Evolutionary conservation across 108 stramenopile species (phyloP).

Genomic region (Cyclostephanos tholiformis): DNA sequence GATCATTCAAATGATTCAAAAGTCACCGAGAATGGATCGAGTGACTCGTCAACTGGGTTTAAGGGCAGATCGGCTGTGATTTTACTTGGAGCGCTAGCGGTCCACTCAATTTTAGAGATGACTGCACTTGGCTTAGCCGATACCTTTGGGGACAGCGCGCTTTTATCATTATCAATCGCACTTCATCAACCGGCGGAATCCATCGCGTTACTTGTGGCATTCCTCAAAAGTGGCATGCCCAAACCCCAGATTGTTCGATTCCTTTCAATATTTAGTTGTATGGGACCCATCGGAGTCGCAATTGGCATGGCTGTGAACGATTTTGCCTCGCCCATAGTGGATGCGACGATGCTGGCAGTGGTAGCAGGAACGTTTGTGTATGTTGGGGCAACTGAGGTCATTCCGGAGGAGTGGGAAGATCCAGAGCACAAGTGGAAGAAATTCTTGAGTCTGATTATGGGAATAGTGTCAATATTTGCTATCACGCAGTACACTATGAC

Average conservation of each 20-base stretch:
- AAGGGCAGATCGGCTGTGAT: constrained; percentile 90
- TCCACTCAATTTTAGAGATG: constrained; percentile 96
- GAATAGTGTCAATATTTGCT: constrained; percentile 77
- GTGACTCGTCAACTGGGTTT: constrained; percentile 12
- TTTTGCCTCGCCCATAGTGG: constrained; percentile 88
- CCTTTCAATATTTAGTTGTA: constrained; percentile 85
- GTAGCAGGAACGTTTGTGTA: constrained; percentile 99
- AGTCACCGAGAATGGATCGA: constrained; percentile 17
- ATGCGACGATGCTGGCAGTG: constrained; percentile 93
- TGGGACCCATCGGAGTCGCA: constrained; percentile 86
- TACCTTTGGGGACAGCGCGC: constrained; percentile 80
- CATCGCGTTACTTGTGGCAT: constrained; percentile 95
- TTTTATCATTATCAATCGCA: constrained; percentile 92
- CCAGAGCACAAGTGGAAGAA: constrained; percentile 94
- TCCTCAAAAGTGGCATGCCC: constrained; percentile 94
- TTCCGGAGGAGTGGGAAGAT: constrained; percentile 96
- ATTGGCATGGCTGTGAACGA: constrained; percentile 89
- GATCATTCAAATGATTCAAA: constrained; percentile 27
- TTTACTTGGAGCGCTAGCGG: constrained; percentile 91
- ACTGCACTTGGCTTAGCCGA: constrained; percentile 89
- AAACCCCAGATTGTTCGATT: constrained; percentile 77
- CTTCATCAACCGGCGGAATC: constrained; percentile 97
- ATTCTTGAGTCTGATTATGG: constrained; percentile 79
- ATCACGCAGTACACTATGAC: constrained; percentile 89
- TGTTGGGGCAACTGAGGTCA: constrained; percentile 97